Base-by-base conservation (phyloP, 805 yeast species). In the Saturnispora zaruensis region DNA sequence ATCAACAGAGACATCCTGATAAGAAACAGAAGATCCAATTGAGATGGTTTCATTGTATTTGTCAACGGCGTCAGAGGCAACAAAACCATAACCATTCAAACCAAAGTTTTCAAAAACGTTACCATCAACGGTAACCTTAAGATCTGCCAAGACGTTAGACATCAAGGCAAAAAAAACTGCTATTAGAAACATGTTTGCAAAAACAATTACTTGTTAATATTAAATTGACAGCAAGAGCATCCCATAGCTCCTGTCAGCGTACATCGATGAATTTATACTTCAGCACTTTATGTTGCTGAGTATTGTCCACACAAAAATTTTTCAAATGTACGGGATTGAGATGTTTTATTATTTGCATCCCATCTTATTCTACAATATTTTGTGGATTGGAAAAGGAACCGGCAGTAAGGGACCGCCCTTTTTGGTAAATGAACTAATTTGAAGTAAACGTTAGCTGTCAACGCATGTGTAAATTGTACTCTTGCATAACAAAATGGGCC, bases 31-130 rank as follows among this genome's bases (percentile, higher is more conserved):
- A 6, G 67, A 65, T 8, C 68, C 68, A 55, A 63, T 62, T 5
- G 68, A 62, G 25, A 64, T 61, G 5, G 68, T 60, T 25, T 65
- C 67, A 23, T 54, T 54, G 51, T 56, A 63, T 44, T 59, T 61
- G 50, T 65, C 68, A 28, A 54, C 57, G 1, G 63, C 51, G 40
- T 57, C 55, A 8, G 66, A 57, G 8, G 66, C 47, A 8, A 57
- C 26, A 41, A 53, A 57, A 32, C 68, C 68, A 36, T 49, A 61
- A 33, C 68, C 67, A 7, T 51, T 57, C 30, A 64, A 49, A 41
- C 68, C 68, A 42, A 51, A 60, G 48, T 58, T 56, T 41, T 57
- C 45, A 38, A 55, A 65, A 14, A 53, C 57, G 2, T 41, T 45
- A 37, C 62, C 65, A 23, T 58, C 66, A 33, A 64, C 46, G 3